Evolutionary conservation across 495 filamentous ascomycete species (phyloP), one percentile per base, ranked within the genome.

Genomic region (Hypoxylon fragiforme): DNA sequence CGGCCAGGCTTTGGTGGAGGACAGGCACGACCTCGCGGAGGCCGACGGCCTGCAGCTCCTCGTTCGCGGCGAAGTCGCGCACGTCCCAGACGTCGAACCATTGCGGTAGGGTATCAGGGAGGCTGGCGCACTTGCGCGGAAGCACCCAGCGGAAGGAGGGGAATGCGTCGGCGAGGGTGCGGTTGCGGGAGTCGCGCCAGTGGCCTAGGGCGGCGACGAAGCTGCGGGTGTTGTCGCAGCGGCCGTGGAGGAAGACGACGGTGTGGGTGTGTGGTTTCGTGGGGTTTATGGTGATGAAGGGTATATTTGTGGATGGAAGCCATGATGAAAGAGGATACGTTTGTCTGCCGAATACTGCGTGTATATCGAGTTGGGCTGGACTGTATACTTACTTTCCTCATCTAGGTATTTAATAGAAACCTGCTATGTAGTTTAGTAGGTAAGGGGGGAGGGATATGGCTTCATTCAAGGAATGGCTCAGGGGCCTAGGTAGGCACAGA

Each of bases 191-290:
- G 37, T 66, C 67, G 64, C 67, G 40, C 37, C 50, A 64, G 9
- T 57, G 43, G 31, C 72, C 62, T 14, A 84, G 65, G 3, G 81
- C 77, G 18, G 62, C 47, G 30, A 74, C 72, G 54, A 86, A 84
- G 56, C 80, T 71, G 11, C 57, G 36, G 1, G 77, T 77, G 31
- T 64, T 71, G 65, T 81, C 82, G 35, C 77, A 79, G 15, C 82
- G 78, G 31, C 82, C 85, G 64, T 85, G 83, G 11, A 85, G 73
- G 31, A 86, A 71, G 51, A 88, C 80, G 35, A 80, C 66, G 0
- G 83, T 88, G 59, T 83, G 75, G 0, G 79, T 82, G 62, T 86
- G 82, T 2, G 44, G 22, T 22, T 14, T 8, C 20, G 46, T 26
- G 14, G 52, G 52, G 3, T n/a, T 46, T 37, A 67, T 62, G 48